A percentile compares a stretch with the other conserved stretches of the same genome.
Evolutionary conservation across 495 filamentous ascomycete genomes (phyloP).

Genomic region (Entonaema liquescens): DNA sequence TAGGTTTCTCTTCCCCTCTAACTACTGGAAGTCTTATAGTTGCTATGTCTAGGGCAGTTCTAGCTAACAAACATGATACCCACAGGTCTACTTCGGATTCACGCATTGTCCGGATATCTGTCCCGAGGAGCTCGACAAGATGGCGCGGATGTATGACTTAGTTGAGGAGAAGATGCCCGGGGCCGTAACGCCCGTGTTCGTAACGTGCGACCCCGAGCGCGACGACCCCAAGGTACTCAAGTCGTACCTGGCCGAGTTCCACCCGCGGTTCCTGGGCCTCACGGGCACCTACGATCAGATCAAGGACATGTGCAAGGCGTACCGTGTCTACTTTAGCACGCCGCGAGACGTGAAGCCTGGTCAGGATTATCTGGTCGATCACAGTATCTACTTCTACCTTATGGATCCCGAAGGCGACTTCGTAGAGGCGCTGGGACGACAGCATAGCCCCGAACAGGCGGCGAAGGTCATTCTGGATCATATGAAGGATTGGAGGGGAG

Average conservation of each 20-base stretch:
- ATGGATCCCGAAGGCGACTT: conserved; percentile 99
- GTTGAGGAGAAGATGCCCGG: conserved; percentile 63
- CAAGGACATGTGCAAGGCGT: conserved; percentile 90
- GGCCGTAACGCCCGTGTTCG: conserved; percentile 74
- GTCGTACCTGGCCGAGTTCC: conserved; percentile 90
- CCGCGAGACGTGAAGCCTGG: conserved; percentile 85
- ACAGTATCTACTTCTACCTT: conserved; percentile 99
- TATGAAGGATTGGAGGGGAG: conserved; percentile 85
- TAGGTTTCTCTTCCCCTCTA: conserved; percentile 41
- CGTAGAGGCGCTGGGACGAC: conserved; percentile 93
- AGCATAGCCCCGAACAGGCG: conserved; percentile 88
- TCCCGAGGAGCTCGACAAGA: conserved; percentile 98
- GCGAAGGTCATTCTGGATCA: conserved; percentile 86
- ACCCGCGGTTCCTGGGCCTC: conserved; percentile 84
- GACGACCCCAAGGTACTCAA: conserved; percentile 87
- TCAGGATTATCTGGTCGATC: conserved; percentile 97
- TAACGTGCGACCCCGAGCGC: conserved; percentile 93
- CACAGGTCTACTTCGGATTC: conserved; percentile 95
- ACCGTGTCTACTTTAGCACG: conserved; percentile 97
- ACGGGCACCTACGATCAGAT: conserved; percentile 94
- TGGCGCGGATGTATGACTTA: conserved; percentile 90
- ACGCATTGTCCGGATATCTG: conserved; percentile 98
- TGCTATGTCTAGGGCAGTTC: background rate
- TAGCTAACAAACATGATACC: background rate
- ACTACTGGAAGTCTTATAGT: background rate